Percentiles rank a stretch among this genome's conserved stretches.
phyloP scores from a whole-genome alignment of 257 asterid species.

The Jasminum sambac region DNA sequence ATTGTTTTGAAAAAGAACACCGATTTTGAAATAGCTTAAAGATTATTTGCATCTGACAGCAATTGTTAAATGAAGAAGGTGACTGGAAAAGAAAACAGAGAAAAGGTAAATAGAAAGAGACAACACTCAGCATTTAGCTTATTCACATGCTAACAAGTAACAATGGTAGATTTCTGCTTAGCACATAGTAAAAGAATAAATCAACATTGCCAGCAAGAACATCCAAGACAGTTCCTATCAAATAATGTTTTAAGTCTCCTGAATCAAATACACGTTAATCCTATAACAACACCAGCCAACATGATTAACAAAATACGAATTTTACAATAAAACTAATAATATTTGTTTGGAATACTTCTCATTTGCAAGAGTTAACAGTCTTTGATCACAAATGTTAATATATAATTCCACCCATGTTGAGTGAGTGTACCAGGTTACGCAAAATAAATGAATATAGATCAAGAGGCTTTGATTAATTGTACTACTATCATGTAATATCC shows the following conservation, averaged over 20 bases:
- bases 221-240: neutral
- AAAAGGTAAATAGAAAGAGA: neutral
- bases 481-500: neutral
- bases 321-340: neutral
- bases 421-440: neutral
- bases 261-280: neutral
- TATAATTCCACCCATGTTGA: neutral
- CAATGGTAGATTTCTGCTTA: neutral
- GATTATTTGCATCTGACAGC: neutral
- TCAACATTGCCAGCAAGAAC: neutral
- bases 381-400: neutral
- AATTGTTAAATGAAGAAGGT: neutral
- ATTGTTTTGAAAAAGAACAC: neutral
- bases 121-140: neutral
- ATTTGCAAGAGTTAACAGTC: neutral
- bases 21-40: neutral
- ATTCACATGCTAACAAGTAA: neutral
- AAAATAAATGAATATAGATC: neutral
- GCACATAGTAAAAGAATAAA: neutral
- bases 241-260: neutral
- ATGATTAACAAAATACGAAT: neutral
- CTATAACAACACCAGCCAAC: neutral
- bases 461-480: neutral
- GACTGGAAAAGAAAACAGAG: neutral
- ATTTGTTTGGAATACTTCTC: neutral